Percentiles rank a stretch among this genome's conserved stretches.
These are phyloP conservation scores for Alternaria hordeiaustralica DNA, from an alignment of 2,329 filamentous ascomycete genomes.

Conservation along the genomic window DNA sequence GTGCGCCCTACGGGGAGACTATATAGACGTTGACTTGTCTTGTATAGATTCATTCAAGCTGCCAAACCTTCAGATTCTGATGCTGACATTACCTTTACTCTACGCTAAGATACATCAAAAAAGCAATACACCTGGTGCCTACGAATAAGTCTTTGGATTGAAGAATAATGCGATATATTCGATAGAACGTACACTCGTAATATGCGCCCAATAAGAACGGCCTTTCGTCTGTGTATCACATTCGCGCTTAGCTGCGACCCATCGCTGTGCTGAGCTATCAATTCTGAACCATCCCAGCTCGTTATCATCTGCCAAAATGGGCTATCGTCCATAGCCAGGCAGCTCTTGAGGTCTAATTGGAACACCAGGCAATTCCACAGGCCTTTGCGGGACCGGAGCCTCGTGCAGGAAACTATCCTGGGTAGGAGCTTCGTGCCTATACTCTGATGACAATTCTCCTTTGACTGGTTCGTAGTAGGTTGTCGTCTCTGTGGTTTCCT, in stretches of 20 bases:
- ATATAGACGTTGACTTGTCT: not conserved
- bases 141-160: no score
- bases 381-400: not conserved
- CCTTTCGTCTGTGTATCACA: not conserved
- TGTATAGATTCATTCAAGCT: not conserved
- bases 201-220: not conserved
- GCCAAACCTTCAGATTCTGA: not conserved
- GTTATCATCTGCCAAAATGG: not conserved
- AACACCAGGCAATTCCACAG: not conserved
- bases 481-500: not conserved
- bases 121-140: no score
- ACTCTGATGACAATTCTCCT: not conserved
- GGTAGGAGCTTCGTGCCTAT: not conserved
- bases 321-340: not conserved
- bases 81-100: not conserved
- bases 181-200: no score
- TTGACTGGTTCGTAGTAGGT: not conserved
- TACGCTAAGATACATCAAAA: not conserved
- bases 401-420: not conserved
- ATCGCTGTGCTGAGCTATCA: not conserved
- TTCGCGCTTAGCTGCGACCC: not conserved
- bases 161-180: no score
- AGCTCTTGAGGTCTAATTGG: not conserved
- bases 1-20: conserved; percentile 16
- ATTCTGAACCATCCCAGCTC: not conserved